Conservation (phyloP, 495 filamentous ascomycete genomes). For the Podospora sp. region DNA sequence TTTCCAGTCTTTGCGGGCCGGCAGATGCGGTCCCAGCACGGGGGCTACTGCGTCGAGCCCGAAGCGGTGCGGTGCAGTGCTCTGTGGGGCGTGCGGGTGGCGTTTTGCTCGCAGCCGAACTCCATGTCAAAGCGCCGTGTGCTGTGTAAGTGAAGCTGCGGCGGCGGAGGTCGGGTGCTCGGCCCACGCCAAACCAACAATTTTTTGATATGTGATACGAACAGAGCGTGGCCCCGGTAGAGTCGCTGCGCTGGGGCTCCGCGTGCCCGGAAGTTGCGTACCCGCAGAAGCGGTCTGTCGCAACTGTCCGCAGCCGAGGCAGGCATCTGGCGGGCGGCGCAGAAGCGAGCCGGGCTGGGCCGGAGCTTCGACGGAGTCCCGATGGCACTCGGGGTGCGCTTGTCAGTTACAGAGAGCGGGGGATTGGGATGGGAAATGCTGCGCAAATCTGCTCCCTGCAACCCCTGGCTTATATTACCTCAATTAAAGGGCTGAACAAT, state of each 20-base stretch:
- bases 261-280: conserved; percentile 9
- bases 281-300: conserved; percentile 4
- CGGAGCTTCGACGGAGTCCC: background rate
- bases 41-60: conserved; percentile 5
- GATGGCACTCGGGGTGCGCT: background rate
- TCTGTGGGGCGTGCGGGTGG: conserved; percentile 3
- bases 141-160: conserved; percentile 5
- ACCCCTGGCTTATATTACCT: conserved; percentile 33
- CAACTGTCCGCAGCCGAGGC: conserved; percentile 10
- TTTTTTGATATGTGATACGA: conserved; percentile 5
- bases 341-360: background rate
- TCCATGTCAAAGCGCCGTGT: conserved; percentile 13
- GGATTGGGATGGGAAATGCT: conserved; percentile 10
- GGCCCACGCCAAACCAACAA: background rate
- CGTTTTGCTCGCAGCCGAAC: conserved; percentile 9
- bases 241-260: background rate
- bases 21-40: conserved; percentile 5
- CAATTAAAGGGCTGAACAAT: conserved; percentile 31
- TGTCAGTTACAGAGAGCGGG: background rate
- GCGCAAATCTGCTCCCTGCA: conserved; percentile 18
- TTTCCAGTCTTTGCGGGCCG: conserved; percentile 7
- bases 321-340: background rate
- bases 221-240: background rate
- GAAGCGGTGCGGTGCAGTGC: background rate
- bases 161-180: conserved; percentile 2